Conservation (phyloP, 805 yeast species). For the Saturnispora kantuleensis region DNA sequence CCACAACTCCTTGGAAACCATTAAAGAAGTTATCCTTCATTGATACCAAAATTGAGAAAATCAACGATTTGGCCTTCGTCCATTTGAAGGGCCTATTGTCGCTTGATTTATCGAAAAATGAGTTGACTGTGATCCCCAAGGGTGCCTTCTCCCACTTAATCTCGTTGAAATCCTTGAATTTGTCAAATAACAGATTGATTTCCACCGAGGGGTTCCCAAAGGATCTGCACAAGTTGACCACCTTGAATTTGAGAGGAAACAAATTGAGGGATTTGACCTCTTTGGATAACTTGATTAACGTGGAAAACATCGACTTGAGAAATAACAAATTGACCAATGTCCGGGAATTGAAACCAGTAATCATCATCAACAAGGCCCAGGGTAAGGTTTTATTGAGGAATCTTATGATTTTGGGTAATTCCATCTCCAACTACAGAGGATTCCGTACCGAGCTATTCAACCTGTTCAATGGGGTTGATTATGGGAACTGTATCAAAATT, state of each 20-base stretch:
- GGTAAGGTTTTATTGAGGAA: conserved; percentile 18
- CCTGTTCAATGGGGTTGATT: conserved; percentile 43
- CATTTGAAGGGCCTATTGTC: conserved; percentile 27
- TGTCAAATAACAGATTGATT: conserved; percentile 44
- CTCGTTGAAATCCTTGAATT: conserved; percentile 33
- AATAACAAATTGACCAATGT: conserved; percentile 35
- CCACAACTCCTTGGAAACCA: conserved; percentile 25
- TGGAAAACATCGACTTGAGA: conserved; percentile 46
- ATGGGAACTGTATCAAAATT: conserved; percentile 37
- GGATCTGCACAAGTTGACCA: conserved; percentile 33
- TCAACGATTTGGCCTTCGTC: conserved; percentile 25
- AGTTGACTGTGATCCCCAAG: conserved; percentile 24
- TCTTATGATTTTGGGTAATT: conserved; percentile 31
- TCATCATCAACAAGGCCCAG: conserved; percentile 17
- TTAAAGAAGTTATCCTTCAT: conserved; percentile 33
- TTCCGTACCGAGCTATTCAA: conserved; percentile 48
- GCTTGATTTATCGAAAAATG: conserved; percentile 48
- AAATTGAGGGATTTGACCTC: conserved; percentile 33
- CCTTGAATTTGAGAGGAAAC: conserved; percentile 44
- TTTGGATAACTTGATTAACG: conserved; percentile 31
- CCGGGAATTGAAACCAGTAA: conserved; percentile 32
- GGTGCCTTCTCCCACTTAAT: too few relatives aligned
- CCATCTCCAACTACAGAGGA: conserved; percentile 28
- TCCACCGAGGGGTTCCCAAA: conserved; percentile 34
- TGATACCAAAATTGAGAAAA: conserved; percentile 29